Percentiles rank a stretch among this genome's conserved stretches.
phyloP scores from a whole-genome alignment of 2,329 filamentous ascomycete species.

The Raffaelea deltoideospora region DNA sequence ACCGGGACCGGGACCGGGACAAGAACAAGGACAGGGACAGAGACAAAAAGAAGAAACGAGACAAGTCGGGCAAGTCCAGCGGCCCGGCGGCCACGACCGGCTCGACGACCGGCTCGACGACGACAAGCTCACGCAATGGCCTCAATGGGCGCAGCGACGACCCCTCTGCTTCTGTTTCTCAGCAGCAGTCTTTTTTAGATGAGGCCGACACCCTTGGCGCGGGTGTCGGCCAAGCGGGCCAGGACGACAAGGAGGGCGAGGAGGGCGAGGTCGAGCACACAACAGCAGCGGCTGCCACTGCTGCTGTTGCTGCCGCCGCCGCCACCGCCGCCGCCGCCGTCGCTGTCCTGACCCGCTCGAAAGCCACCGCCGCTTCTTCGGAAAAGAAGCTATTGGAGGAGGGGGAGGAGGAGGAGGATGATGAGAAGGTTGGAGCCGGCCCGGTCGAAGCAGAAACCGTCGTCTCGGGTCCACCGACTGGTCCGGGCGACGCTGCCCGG shows the following conservation, averaged over 20 bases:
- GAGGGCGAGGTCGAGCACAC: constrained; percentile 21
- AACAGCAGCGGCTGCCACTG: constrained; percentile 1
- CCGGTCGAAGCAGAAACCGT: background rate
- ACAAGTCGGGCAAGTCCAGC: constrained; percentile 15
- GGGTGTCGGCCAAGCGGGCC: constrained; percentile 48
- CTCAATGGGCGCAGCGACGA: constrained; percentile 11
- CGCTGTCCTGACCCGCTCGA: constrained; percentile 24
- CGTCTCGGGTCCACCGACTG: background rate
- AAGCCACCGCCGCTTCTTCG: constrained; percentile 29
- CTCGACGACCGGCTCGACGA: no score
- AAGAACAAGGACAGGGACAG: background rate
- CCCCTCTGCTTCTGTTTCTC: no score
- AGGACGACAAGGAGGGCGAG: no score
- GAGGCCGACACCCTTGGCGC: constrained; percentile 55
- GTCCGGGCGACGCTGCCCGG: background rate
- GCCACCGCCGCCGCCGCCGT: constrained; percentile 37
- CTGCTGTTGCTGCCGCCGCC: constrained; percentile 38
- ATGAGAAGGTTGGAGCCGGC: background rate
- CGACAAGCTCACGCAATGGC: no score
- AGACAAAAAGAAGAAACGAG: constrained; percentile 10
- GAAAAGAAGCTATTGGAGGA: constrained; percentile 16
- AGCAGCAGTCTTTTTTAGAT: constrained; percentile 49
- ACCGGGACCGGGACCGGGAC: background rate
- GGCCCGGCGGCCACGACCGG: background rate
- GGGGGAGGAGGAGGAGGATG: constrained; percentile 8